Evolutionary conservation across 768 basidiomycete species (phyloP).

Genomic region (Phaeotremella skinneri): DNA sequence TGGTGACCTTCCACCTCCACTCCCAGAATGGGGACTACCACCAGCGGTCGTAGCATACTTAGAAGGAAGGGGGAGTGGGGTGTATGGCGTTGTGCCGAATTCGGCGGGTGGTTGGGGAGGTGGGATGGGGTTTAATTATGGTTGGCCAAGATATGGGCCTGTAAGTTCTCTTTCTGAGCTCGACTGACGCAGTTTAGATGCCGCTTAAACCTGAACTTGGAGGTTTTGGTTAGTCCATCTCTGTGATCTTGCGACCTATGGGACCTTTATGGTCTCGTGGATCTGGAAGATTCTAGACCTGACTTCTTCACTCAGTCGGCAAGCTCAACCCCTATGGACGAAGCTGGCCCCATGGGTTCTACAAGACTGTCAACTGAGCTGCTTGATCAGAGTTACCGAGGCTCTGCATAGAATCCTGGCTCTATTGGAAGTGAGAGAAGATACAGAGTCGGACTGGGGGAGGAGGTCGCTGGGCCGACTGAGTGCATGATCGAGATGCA

Average conservation of each 20-base stretch:
- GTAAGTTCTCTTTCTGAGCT: slow-evolving; percentile 18
- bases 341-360: slow-evolving; percentile 40
- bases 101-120: slow-evolving; percentile 9
- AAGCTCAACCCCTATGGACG: slow-evolving; percentile 46
- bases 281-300: neutral
- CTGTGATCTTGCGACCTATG: neutral
- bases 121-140: slow-evolving; percentile 37
- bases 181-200: slow-evolving; percentile 23
- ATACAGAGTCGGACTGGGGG: no score
- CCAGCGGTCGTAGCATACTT: slow-evolving; percentile 35
- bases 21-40: slow-evolving; percentile 32
- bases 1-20: slow-evolving; percentile 15
- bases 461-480: no score
- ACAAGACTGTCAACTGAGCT: slow-evolving; percentile 32
- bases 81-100: slow-evolving; percentile 19
- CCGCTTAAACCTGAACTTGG: slow-evolving; percentile 46
- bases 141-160: slow-evolving; percentile 48
- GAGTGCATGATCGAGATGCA: no score
- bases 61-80: slow-evolving; percentile 37
- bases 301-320: slow-evolving; percentile 22
- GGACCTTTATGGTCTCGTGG: neutral
- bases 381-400: neutral
- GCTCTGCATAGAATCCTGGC: no score
- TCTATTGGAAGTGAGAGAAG: no score
- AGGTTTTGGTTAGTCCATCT: slow-evolving; percentile 37